Conservation (phyloP, 176 grass and related monocot genomes). For the Eremochloa ophiuroides region DNA sequence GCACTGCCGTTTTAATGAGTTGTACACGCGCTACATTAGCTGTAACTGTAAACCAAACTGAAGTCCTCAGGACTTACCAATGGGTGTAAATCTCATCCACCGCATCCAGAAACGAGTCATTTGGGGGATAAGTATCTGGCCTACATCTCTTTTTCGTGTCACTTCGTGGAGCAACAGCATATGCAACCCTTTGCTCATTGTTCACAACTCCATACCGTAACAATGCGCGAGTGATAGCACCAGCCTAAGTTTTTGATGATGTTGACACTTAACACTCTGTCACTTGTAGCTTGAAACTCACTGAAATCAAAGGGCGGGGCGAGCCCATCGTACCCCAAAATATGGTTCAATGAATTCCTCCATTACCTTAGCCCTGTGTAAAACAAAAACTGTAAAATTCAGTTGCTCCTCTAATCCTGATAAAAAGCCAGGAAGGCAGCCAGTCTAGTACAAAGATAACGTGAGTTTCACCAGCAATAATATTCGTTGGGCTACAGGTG, state of each 20-base stretch:
- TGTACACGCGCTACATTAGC: background rate
- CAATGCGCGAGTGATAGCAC: background rate
- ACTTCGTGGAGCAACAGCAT: background rate
- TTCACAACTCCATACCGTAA: background rate
- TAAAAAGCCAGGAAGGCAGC: background rate
- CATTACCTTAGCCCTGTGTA: background rate
- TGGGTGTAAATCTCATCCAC: background rate
- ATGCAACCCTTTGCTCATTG: background rate
- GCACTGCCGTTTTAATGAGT: background rate
- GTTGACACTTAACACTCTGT: background rate
- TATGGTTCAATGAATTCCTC: too few relatives aligned
- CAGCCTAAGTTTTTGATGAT: background rate
- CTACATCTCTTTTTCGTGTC: background rate
- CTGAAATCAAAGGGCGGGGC: too few relatives aligned
- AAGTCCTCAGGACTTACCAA: background rate
- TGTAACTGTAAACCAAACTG: background rate
- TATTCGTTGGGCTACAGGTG: background rate
- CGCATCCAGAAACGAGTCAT: background rate
- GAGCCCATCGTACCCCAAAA: too few relatives aligned
- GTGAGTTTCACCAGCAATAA: background rate
- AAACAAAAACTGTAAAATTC: background rate
- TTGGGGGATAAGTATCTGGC: background rate
- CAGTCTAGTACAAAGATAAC: background rate
- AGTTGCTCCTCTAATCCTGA: background rate
- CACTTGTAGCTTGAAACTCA: too few relatives aligned